Conservation (phyloP, 2,329 filamentous ascomycete species). For the Fusarium keratoplasticum region DNA sequence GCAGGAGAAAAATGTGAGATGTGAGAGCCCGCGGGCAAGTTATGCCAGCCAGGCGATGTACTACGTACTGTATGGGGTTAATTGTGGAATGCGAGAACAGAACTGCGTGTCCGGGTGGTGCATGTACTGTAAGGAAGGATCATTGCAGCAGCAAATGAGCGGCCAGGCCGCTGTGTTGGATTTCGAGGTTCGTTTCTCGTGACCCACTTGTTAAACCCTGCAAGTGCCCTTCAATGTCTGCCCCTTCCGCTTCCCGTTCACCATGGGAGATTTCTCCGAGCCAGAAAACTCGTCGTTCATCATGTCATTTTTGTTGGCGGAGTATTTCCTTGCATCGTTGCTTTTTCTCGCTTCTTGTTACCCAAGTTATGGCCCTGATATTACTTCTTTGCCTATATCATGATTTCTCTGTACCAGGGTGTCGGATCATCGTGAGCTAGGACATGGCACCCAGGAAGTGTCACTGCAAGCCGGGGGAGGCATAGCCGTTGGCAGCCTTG, state of each 20-base stretch:
- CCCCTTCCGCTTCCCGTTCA: slow-evolving; percentile 19
- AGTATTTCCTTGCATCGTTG: background rate
- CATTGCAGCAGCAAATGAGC: background rate
- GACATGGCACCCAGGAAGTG: slow-evolving; percentile 5
- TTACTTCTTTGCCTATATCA: slow-evolving; percentile 22
- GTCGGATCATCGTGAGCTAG: slow-evolving; percentile 19
- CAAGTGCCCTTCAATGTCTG: slow-evolving; percentile 17
- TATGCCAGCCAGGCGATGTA: background rate
- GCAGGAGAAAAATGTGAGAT: slow-evolving; percentile 26
- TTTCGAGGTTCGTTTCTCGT: slow-evolving; percentile 26
- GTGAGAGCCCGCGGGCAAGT: background rate
- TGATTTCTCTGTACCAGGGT: slow-evolving; percentile 22
- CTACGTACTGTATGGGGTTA: background rate
- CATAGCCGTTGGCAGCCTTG: slow-evolving; percentile 16
- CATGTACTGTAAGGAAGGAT: slow-evolving; percentile 6
- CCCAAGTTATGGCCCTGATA: background rate
- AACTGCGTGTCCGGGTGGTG: background rate
- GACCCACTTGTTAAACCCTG: slow-evolving; percentile 29
- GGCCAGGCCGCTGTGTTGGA: slow-evolving; percentile 15
- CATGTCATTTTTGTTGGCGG: background rate
- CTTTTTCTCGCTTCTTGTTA: background rate
- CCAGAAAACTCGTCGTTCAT: slow-evolving; percentile 6
- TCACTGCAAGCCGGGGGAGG: slow-evolving; percentile 2
- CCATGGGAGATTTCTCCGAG: background rate
- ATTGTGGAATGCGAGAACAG: slow-evolving; percentile 18